These are phyloP conservation scores for Xylaria sp. DNA, from an alignment of 2,329 filamentous ascomycete genomes.

Conservation along the genomic window DNA sequence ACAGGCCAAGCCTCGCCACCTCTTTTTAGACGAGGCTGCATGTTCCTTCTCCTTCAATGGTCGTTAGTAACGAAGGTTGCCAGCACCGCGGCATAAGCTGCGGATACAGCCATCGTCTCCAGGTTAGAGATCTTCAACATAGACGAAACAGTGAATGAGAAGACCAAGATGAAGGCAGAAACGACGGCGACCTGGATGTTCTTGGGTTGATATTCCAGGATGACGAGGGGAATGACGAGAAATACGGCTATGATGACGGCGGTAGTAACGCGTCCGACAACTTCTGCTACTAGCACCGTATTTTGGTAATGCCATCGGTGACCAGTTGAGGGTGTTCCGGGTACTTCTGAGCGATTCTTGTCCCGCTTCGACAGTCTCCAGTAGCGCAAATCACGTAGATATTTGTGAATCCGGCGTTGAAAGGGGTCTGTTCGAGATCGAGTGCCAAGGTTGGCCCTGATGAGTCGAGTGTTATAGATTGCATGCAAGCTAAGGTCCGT, in stretches of 20 bases:
- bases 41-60: not conserved
- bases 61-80: conserved; percentile 38
- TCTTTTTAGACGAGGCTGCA: too few species aligned
- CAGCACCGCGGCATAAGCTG: conserved; percentile 45
- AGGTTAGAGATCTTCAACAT: conserved; percentile 42
- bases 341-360: not conserved
- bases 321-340: too few species aligned
- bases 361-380: conserved; percentile 27
- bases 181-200: not conserved
- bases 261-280: not conserved
- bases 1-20: too few species aligned
- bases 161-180: conserved; percentile 36
- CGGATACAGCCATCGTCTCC: conserved; percentile 43
- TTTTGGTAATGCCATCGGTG: conserved; percentile 14
- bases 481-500: conserved; percentile 13
- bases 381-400: conserved; percentile 35
- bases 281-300: conserved; percentile 1
- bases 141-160: conserved; percentile 36
- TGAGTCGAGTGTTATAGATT: conserved; percentile 21
- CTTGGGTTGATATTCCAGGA: not conserved
- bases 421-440: conserved; percentile 34
- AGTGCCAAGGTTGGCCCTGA: conserved; percentile 15
- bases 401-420: conserved; percentile 27
- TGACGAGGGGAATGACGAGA: not conserved
- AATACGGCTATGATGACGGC: not conserved